Percentiles rank a stretch among this genome's conserved stretches.
Conservation (phyloP, 495 filamentous ascomycete genomes). For the Chaetomium fimeti region DNA sequence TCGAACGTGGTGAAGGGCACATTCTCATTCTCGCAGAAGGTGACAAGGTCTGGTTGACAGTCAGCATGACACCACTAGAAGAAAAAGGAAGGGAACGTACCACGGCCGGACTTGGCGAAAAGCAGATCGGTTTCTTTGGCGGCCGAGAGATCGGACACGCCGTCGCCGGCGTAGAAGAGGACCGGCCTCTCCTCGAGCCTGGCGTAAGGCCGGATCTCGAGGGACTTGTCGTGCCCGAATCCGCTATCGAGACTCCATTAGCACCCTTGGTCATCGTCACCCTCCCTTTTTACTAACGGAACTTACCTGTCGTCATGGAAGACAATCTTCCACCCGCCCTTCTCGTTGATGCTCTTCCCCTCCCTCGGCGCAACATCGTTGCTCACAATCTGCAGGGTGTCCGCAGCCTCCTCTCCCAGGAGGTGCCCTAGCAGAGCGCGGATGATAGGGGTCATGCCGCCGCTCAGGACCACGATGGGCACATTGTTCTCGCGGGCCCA, state of each 20-base stretch:
- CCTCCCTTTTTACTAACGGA: neutral
- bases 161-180: constrained; percentile 88
- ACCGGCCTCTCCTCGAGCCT: constrained; percentile 62
- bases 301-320: constrained; percentile 80
- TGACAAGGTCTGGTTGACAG: constrained; percentile 64
- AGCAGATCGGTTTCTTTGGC: constrained; percentile 84
- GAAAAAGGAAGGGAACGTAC: constrained; percentile 46
- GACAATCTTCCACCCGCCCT: constrained; percentile 79
- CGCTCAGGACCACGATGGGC: constrained; percentile 85
- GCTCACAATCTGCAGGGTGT: constrained; percentile 78
- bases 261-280: constrained; percentile 4
- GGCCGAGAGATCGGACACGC: constrained; percentile 83
- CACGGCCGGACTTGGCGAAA: constrained; percentile 86
- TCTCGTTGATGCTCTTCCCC: constrained; percentile 68
- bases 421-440: constrained; percentile 73
- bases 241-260: constrained; percentile 47
- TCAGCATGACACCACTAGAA: neutral
- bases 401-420: constrained; percentile 67
- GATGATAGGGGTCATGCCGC: constrained; percentile 92
- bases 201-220: constrained; percentile 83
- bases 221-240: constrained; percentile 91
- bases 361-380: constrained; percentile 68
- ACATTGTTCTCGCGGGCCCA: constrained; percentile 80
- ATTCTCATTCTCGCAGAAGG: constrained; percentile 72
- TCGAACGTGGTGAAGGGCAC: constrained; percentile 81